phyloP scores from a whole-genome alignment of 179 eudicot genomes.

The Gypsophila paniculata region DNA sequence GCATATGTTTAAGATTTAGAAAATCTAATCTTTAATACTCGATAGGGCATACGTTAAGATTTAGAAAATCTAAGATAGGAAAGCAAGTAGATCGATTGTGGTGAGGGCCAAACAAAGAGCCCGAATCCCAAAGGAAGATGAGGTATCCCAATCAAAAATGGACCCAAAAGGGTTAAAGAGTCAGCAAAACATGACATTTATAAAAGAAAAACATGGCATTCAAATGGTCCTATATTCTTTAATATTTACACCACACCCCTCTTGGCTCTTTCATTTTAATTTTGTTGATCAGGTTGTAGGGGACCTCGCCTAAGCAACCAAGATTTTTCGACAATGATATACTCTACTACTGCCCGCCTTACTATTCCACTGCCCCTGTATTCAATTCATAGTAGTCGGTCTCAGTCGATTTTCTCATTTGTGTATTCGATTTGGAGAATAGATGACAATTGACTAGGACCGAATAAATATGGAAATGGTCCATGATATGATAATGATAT shows the following conservation, averaged over 20 bases:
- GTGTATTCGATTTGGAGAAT: too few relatives aligned
- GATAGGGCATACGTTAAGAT: too few relatives aligned
- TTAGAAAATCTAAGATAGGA: too few relatives aligned
- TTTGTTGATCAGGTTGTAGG: slow-evolving; percentile 16
- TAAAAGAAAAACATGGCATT: neutral
- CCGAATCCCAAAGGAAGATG: slow-evolving; percentile 5
- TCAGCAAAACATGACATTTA: too few relatives aligned
- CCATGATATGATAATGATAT: too few relatives aligned
- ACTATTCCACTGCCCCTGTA: neutral
- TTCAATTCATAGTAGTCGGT: neutral
- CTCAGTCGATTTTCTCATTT: too few relatives aligned
- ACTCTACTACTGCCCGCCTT: neutral
- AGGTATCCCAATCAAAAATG: neutral
- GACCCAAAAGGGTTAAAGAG: neutral
- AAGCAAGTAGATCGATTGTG: too few relatives aligned
- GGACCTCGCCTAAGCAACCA: slow-evolving; percentile 14
- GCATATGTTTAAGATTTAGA: too few relatives aligned
- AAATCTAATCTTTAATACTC: too few relatives aligned
- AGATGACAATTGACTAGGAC: too few relatives aligned
- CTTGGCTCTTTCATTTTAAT: neutral
- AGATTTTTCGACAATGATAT: slow-evolving; percentile 10
- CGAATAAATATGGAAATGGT: too few relatives aligned
- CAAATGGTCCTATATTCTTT: slow-evolving; percentile 7
- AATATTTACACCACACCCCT: neutral
- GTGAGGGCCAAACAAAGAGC: too few relatives aligned